Evolutionary conservation across 106 monocot species (phyloP), one percentile per base, ranked within the genome.

Genomic region (Dactylorhiza incarnata): DNA sequence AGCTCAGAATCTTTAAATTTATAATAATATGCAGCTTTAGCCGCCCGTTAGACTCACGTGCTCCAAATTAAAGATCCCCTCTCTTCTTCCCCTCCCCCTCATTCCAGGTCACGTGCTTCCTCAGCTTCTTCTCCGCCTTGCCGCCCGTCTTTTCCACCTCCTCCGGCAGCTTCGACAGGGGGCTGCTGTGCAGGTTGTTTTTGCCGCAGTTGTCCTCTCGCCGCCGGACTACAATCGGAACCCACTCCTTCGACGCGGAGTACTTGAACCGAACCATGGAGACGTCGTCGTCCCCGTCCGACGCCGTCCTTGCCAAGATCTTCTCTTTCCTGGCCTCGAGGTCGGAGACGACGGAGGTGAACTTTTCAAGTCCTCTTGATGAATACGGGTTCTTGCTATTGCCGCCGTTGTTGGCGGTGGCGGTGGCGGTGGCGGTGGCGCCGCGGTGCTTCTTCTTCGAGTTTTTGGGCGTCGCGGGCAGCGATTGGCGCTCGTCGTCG

Each of bases 401-500:
- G 37, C 37, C 37, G 15, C 58, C n/a, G 22, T 37, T 37, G 37
- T 37, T 37, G 3, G 3, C 0, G 2, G 0, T 29, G 29, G 29
- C 29, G 29, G 29, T 37, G 37, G 37, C 37, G 37, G 37, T 1
- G 19, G 6, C 37, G 0, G 37, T 37, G 58, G 58, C 6, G 22
- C 58, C 22, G 20, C 20, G 22, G 1, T 59, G 20, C 6, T 59
- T 59, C 58, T 59, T 59, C 58, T 58, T 58, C 20, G 58, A 20
- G 58, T 19, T 22, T 58, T 22, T 58, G 19, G 74, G 73, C 56
- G 79, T 25, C 17, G 77, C n/a, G n/a, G n/a, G 53, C 19, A 22
- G 22, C 9, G 58, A 58, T 7, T n/a, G 22, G 22, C n/a, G 22
- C 5, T 58, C 58, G 6, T 58, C 58, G 58, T n/a, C 58, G 2